A percentile compares a stretch with the other conserved stretches of the same genome.
Conservation (phyloP, 2,329 filamentous ascomycete genomes). For the Dactylellina leptospora region DNA sequence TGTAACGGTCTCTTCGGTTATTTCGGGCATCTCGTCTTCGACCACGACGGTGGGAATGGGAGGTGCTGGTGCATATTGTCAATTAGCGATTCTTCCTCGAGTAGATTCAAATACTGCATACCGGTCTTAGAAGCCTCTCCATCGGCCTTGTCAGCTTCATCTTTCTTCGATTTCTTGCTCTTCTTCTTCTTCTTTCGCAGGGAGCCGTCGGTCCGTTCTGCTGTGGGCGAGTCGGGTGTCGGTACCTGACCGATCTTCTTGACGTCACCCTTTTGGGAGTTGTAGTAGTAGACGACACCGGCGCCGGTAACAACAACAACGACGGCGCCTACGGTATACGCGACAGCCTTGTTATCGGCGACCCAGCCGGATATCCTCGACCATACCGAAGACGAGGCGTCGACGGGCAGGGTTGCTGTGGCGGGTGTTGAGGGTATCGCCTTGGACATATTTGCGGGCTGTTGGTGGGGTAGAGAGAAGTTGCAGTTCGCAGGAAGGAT, state of each 20-base stretch:
- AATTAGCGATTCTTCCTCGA: neutral
- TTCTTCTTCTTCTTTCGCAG: slow-evolving; percentile 68
- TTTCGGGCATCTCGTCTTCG: slow-evolving; percentile 75
- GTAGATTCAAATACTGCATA: neutral
- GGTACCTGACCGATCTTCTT: slow-evolving; percentile 61
- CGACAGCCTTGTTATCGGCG: slow-evolving; percentile 91
- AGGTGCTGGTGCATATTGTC: slow-evolving; percentile 61
- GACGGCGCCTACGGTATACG: slow-evolving; percentile 95
- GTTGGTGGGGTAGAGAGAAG: slow-evolving; percentile 44
- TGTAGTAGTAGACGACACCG: slow-evolving; percentile 91
- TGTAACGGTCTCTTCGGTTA: slow-evolving; percentile 31
- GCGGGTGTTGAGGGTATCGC: slow-evolving; percentile 49
- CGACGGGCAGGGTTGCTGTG: slow-evolving; percentile 63
- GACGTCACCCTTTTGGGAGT: slow-evolving; percentile 51
- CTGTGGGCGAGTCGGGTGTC: slow-evolving; percentile 59
- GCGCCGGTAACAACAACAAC: slow-evolving; percentile 90
- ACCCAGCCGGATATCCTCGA: slow-evolving; percentile 91
- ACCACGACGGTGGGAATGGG: slow-evolving; percentile 65
- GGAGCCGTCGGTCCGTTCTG: slow-evolving; percentile 38
- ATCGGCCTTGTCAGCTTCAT: slow-evolving; percentile 62
- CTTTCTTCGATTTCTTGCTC: slow-evolving; percentile 89
- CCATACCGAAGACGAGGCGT: slow-evolving; percentile 70
- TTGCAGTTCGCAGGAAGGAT: neutral
- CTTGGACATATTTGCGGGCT: slow-evolving; percentile 34
- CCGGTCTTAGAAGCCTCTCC: slow-evolving; percentile 20